Conservation (phyloP, 1,284 basidiomycete species). For the Fomitopsis pinicola region DNA sequence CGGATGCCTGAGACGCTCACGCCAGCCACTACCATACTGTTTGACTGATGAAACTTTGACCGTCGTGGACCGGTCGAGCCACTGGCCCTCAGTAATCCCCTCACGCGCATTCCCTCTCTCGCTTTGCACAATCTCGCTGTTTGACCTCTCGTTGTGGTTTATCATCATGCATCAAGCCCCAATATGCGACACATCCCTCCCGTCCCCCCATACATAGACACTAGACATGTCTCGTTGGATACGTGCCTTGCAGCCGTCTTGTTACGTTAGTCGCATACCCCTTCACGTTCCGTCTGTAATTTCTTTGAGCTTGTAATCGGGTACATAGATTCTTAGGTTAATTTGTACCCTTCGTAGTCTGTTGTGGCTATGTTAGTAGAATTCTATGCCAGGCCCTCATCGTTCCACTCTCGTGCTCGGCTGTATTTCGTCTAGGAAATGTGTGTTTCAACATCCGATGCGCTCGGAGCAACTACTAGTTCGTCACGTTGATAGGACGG, state of each 20-base stretch:
- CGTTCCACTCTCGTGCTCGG: background rate
- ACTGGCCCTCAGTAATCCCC: background rate
- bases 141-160: background rate
- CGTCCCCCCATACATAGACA: background rate
- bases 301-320: background rate
- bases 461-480: no score
- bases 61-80: background rate
- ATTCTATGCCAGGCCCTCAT: background rate
- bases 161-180: background rate
- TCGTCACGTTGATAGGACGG: background rate
- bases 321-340: background rate
- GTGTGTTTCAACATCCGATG: background rate
- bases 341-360: background rate
- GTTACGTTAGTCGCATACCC: background rate
- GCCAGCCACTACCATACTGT: background rate
- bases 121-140: background rate
- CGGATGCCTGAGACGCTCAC: background rate
- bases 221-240: background rate
- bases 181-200: background rate
- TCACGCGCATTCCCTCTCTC: background rate
- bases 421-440: background rate
- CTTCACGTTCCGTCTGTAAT: background rate
- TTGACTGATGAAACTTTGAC: constrained; percentile 1
- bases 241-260: background rate
- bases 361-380: background rate